Evolutionary conservation across 768 basidiomycete genomes (phyloP), one percentile per base, ranked within the genome.

Genomic region (Mrakia blollopis): DNA sequence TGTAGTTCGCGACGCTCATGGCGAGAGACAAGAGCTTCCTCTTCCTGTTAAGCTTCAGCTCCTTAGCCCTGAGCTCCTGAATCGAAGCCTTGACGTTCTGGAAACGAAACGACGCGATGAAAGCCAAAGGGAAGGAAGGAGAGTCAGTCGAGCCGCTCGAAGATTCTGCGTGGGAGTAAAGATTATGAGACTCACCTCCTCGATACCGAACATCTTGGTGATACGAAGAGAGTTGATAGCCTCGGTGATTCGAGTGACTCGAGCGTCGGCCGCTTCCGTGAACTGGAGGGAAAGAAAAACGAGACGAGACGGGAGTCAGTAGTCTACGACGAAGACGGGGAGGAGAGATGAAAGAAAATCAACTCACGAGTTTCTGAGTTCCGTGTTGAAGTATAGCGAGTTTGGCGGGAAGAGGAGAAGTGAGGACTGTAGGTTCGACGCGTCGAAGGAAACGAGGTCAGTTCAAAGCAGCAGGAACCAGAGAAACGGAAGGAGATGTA

Each of bases 161-260:
- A 50, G 65, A 93, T 84, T 70, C n/a, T n/a, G n/a, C n/a, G n/a
- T n/a, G n/a, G n/a, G n/a, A n/a, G n/a, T n/a, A 85, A 85, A 18
- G 86, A 81, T 87, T 84, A n/a, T n/a, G n/a, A n/a, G n/a, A 80
- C 90, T 87, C 67, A 87, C 79, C 16, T 78, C 86, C 76, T 86
- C 86, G 85, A 82, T 84, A 32, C 83, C 91, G 79, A 92, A 91
- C 60, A 91, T 83, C 82, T 91, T 91, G 81, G 91, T 85, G 88
- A 91, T 90, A 25, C 89, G 86, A 21, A 90, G 82, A 85, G 73
- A 61, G 30, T 73, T 79, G 32, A 81, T 74, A 25, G 80, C 81
- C 84, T 91, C 90, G 6, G 89, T 88, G 60, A 91, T 87, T 8
- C 84, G 84, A 80, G 89, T 88, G 4, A 91, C 87, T 32, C 90